Evolutionary conservation across 768 basidiomycete species (phyloP).

Genomic region (Leccinum barrowsii): DNA sequence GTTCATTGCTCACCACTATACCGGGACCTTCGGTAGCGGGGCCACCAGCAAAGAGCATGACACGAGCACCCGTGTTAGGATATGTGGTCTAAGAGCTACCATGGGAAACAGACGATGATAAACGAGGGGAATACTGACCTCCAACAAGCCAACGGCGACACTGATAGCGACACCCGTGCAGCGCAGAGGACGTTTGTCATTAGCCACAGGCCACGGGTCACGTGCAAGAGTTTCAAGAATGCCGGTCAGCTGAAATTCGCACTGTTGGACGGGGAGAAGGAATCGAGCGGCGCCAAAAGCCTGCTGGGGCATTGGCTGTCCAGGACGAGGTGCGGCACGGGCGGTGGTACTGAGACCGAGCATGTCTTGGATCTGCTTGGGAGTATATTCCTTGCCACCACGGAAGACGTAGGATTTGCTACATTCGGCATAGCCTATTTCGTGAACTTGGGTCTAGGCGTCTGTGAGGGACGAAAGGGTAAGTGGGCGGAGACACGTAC

Average conservation of each 20-base stretch:
- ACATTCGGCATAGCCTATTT: constrained; percentile 94
- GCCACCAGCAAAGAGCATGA: constrained; percentile 96
- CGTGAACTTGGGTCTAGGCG: constrained; percentile 92
- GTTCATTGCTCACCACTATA: constrained; percentile 91
- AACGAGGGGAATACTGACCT: constrained; percentile 43
- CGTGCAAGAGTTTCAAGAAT: constrained; percentile 84
- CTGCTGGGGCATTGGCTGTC: constrained; percentile 76
- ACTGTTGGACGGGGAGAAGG: constrained; percentile 85
- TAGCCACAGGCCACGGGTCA: constrained; percentile 97
- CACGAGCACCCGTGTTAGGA: constrained; percentile 92
- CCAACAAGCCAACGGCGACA: constrained; percentile 89
- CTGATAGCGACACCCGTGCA: constrained; percentile 95
- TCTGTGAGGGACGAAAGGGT: background rate
- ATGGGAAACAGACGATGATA: background rate
- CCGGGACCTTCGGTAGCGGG: constrained; percentile 96
- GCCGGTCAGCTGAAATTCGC: constrained; percentile 94
- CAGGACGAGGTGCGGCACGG: constrained; percentile 83
- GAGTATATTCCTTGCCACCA: constrained; percentile 92
- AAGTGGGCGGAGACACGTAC: constrained; percentile 38
- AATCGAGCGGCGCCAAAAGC: constrained; percentile 86
- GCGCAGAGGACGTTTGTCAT: constrained; percentile 86
- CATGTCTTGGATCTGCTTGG: constrained; percentile 99
- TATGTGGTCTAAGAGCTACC: constrained; percentile 60
- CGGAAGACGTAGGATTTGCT: constrained; percentile 99
- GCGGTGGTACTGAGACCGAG: constrained; percentile 73